Percentiles rank a stretch among this genome's conserved stretches.
Evolutionary conservation across 192 early-diverging fungal species (phyloP).

Genomic region (Coemansia sp.): DNA sequence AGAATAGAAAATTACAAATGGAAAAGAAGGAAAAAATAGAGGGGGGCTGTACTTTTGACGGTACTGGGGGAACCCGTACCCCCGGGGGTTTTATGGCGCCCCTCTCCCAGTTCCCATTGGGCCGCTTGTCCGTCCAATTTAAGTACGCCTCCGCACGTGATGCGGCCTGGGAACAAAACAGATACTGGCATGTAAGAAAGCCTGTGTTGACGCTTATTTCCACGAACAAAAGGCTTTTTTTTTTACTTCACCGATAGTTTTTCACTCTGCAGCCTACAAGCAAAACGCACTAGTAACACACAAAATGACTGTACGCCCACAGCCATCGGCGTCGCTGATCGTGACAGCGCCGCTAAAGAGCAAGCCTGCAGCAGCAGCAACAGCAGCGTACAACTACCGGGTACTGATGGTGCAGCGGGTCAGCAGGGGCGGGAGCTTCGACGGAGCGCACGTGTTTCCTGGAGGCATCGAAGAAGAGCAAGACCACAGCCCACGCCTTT

Average conservation of each 20-base stretch:
- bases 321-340: conserved; percentile 39
- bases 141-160: too few relatives aligned
- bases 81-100: not conserved
- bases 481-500: conserved; percentile 8
- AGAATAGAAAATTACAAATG: not conserved
- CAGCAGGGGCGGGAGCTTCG: conserved; percentile 32
- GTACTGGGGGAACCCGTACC: not conserved
- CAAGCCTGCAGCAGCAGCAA: not conserved
- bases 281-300: too few relatives aligned
- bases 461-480: conserved; percentile 36
- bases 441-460: conserved; percentile 40
- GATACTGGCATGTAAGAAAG: not conserved
- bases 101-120: not conserved
- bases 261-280: not conserved
- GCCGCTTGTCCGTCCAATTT: too few relatives aligned
- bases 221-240: not conserved
- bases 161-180: not conserved
- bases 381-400: conserved; percentile 37
- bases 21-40: not conserved
- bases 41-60: not conserved
- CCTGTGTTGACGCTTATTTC: too few relatives aligned
- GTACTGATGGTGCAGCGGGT: conserved; percentile 47
- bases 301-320: not conserved
- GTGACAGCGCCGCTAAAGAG: conserved; percentile 26
- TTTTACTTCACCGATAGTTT: not conserved